Percentiles rank a stretch among this genome's conserved stretches.
These are phyloP conservation scores for Cladosporium halotolerans DNA, from an alignment of 2,329 filamentous ascomycete species.

Conservation along the genomic window DNA sequence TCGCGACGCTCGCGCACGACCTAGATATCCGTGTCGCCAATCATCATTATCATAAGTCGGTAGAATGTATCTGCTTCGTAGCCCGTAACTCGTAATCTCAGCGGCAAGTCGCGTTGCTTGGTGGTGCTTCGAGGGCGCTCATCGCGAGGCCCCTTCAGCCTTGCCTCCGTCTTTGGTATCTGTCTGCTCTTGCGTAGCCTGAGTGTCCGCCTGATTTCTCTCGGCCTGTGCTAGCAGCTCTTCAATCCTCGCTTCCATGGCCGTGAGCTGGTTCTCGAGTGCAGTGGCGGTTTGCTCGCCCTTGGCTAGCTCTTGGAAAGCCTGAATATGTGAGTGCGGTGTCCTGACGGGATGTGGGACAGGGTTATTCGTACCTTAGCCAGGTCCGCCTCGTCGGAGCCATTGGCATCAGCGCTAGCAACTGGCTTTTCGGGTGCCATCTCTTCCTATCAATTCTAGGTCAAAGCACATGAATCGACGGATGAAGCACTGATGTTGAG, in stretches of 20 bases:
- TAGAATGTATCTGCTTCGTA: too few species aligned
- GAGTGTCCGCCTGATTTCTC: constrained; percentile 23
- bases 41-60: background rate
- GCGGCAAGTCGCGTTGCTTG: too few species aligned
- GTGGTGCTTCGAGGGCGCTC: too few species aligned
- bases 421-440: constrained; percentile 11
- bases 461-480: too few species aligned
- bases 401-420: constrained; percentile 5
- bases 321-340: constrained; percentile 28
- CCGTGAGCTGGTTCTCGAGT: constrained; percentile 49
- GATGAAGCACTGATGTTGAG: background rate
- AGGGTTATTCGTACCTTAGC: constrained; percentile 7
- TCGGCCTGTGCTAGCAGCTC: constrained; percentile 45
- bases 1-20: background rate
- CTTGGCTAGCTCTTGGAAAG: constrained; percentile 46
- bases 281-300: constrained; percentile 52
- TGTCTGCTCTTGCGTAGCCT: background rate
- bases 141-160: background rate
- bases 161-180: background rate
- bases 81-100: too few species aligned
- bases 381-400: constrained; percentile 11
- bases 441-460: background rate
- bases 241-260: constrained; percentile 51
- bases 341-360: background rate
- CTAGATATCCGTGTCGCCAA: background rate